Evolutionary conservation across 495 filamentous ascomycete genomes (phyloP).

Genomic region (Penicillium robsamsonii): DNA sequence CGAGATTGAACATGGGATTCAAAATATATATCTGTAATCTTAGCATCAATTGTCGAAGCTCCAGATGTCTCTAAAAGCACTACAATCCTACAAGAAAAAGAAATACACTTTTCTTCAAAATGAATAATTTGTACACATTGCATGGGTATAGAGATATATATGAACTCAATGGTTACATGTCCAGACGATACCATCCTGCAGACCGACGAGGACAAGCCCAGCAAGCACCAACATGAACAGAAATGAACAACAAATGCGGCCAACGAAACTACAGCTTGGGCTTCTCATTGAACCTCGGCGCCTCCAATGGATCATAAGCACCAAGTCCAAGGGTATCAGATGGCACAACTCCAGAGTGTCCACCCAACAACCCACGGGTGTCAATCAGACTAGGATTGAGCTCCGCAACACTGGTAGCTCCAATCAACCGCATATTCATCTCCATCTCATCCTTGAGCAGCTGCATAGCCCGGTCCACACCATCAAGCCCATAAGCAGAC

Average conservation of each 20-base stretch:
- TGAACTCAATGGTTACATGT: background rate
- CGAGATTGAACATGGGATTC: background rate
- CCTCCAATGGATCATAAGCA: slow-evolving; percentile 65
- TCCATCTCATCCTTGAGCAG: slow-evolving; percentile 97
- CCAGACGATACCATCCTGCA: background rate
- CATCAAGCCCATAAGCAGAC: slow-evolving; percentile 83
- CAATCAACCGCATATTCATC: slow-evolving; percentile 97
- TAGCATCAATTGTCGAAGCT: background rate
- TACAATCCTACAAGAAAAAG: background rate
- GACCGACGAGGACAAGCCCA: background rate
- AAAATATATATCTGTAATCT: background rate
- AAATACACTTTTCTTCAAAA: background rate
- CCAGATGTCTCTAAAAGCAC: background rate
- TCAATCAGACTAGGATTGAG: slow-evolving; percentile 79
- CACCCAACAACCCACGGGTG: slow-evolving; percentile 61
- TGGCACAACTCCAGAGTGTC: slow-evolving; percentile 67
- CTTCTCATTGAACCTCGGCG: slow-evolving; percentile 59
- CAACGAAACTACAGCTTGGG: slow-evolving; percentile 45
- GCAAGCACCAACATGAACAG: background rate
- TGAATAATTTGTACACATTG: background rate
- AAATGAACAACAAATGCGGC: background rate
- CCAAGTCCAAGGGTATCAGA: slow-evolving; percentile 62
- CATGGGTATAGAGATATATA: slow-evolving; percentile 9
- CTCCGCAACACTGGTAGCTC: slow-evolving; percentile 68
- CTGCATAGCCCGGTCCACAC: slow-evolving; percentile 90